Conservation (phyloP, 805 yeast species). For the Suhomyces kilbournensis region DNA sequence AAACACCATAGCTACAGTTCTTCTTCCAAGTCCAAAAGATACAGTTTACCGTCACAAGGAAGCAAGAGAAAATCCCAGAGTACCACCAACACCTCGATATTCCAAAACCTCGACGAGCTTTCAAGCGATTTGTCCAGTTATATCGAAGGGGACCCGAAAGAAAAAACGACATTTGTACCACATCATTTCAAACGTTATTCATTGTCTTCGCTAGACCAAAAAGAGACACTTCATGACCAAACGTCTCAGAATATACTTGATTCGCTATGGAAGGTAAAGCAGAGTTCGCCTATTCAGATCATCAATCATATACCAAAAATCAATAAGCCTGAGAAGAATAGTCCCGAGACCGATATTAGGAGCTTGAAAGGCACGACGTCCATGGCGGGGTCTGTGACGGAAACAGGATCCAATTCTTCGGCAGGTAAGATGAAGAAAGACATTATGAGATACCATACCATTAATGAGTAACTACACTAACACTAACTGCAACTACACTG, state of each 20-base stretch:
- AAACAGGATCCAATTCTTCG: not conserved
- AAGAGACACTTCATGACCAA: not conserved
- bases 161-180: not conserved
- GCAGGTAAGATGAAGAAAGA: not conserved
- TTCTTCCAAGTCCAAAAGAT: slow-evolving; percentile 6
- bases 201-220: slow-evolving; percentile 4
- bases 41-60: slow-evolving; percentile 7
- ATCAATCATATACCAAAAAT: not conserved
- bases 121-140: slow-evolving; percentile 24
- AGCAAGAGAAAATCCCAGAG: slow-evolving; percentile 19
- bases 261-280: not conserved
- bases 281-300: slow-evolving; percentile 1
- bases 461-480: not conserved
- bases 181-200: slow-evolving; percentile 4
- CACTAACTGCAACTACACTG: too few species aligned
- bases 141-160: slow-evolving; percentile 2
- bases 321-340: not conserved
- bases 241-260: slow-evolving; percentile 7
- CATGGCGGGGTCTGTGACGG: slow-evolving; percentile 6
- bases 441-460: not conserved
- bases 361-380: slow-evolving; percentile 23
- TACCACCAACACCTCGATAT: slow-evolving; percentile 24
- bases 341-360: slow-evolving; percentile 13
- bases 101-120: slow-evolving; percentile 27
- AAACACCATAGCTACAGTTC: not conserved